Evolutionary conservation across 371 early-diverging fungal species (phyloP).

Genomic region (Mucor ambiguus): DNA sequence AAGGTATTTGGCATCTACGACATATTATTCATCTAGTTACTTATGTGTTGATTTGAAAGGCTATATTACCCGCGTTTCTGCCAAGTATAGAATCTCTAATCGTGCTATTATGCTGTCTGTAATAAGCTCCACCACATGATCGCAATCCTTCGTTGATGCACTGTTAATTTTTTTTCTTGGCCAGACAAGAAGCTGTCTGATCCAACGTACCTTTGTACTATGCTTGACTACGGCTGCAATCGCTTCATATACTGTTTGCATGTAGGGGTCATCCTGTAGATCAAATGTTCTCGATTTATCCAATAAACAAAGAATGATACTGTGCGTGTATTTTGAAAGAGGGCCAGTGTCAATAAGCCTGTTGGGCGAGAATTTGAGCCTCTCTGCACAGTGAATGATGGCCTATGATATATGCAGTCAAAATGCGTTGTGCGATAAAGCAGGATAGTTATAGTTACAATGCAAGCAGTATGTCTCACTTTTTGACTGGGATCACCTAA

Average conservation of each 20-base stretch:
- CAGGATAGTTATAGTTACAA: neutral
- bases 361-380: neutral
- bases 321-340: neutral
- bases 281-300: neutral
- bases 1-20: neutral
- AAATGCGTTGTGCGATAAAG: neutral
- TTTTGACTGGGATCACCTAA: neutral
- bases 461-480: neutral
- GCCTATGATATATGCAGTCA: neutral
- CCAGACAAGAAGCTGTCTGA: neutral
- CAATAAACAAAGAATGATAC: neutral
- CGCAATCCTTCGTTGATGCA: neutral
- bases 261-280: neutral
- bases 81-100: neutral
- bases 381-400: conserved; percentile 1
- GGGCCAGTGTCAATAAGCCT: neutral
- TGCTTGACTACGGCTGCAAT: neutral
- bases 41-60: neutral
- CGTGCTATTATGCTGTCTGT: neutral
- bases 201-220: neutral
- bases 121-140: neutral
- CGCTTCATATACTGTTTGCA: conserved; percentile 1
- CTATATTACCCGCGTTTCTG: neutral
- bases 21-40: no score
- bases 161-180: neutral